Base-by-base conservation (phyloP, 495 filamentous ascomycete genomes). In the Lepidopterella palustris region DNA sequence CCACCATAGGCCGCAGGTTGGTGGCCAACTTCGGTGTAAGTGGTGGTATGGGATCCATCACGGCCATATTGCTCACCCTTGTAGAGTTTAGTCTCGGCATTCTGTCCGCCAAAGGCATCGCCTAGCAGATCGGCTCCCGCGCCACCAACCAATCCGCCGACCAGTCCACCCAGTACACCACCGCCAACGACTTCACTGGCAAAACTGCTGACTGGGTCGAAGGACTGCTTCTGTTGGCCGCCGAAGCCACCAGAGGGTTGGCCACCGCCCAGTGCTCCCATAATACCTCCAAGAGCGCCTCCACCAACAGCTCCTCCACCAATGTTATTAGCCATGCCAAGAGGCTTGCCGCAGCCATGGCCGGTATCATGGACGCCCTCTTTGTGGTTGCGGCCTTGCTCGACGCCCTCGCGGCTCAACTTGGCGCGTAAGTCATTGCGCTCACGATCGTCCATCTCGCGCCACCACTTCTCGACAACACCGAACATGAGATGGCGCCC, bases 401-500 rank as follows among this genome's bases (percentile, higher is more conserved):
- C 66, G 28, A 96, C 88, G 55, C 91, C 91, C 1, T 87, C 79
- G 11, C 87, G 83, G 70, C 83, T 87, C 51, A 95, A 78, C 68
- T 89, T 84, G 25, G 80, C 76, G 24, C 89, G 84, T 53, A 92
- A 80, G 55, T 79, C 77, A 1, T 86, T 74, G 47, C 80, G 80
- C 45, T 82, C 82, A 9, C 71, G 65, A n/a, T 86, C 81, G 45
- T 71, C 70, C 73, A 89, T 82, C 29, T 79, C 73, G 20, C 73
- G 61, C 91, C 91, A 95, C 91, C 90, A 96, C 60, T 85, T 73
- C 70, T 87, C 75, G 15, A 96, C 84, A 9, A 84, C 84, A 13
- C 73, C 71, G 72, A 92, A 95, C 87, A 96, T 92, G 59, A 82
- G 77, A 20, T 73, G 67, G 45, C 90, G 86, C 24, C 89, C 86